Percentiles rank a stretch among this genome's conserved stretches.
phyloP scores from a whole-genome alignment of 192 early-diverging fungal genomes.

The Backusella westeae region DNA sequence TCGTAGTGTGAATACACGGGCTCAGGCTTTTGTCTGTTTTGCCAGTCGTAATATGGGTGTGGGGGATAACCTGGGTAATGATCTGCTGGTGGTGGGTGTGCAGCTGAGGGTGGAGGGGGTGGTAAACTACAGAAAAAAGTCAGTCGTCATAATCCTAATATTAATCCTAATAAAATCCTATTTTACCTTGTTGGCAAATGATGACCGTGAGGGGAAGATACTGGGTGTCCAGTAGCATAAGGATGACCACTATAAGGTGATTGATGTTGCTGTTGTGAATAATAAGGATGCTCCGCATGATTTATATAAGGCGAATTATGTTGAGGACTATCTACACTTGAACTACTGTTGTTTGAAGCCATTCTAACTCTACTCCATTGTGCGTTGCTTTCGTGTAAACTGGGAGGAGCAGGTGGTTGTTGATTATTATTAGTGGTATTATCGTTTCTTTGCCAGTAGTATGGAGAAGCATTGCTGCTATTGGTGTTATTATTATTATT shows the following conservation, averaged over 20 bases:
- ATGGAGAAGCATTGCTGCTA: background rate
- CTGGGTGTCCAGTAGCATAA: slow-evolving; percentile 6
- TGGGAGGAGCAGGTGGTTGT: background rate
- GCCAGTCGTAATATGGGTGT: slow-evolving; percentile 1
- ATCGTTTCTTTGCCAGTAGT: slow-evolving; percentile 14
- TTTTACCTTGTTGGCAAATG: background rate
- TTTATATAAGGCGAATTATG: slow-evolving; percentile 9
- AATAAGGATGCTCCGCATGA: slow-evolving; percentile 8
- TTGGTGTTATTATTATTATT: background rate
- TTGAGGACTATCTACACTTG: slow-evolving; percentile 12
- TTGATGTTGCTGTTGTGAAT: slow-evolving; percentile 13
- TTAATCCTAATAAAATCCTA: background rate
- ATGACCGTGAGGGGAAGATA: slow-evolving; percentile 4
- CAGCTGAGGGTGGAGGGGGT: background rate
- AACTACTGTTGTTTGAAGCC: slow-evolving; percentile 11
- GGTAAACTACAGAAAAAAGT: slow-evolving; percentile 1
- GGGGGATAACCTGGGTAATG: background rate
- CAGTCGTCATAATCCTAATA: background rate
- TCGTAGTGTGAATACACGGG: slow-evolving; percentile 5
- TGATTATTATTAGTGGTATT: background rate
- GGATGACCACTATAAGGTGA: background rate
- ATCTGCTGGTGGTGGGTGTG: background rate
- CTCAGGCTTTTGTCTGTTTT: background rate
- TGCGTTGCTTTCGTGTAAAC: background rate
- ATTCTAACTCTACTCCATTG: slow-evolving; percentile 18